Conservation (phyloP, 2,329 filamentous ascomycete species). For the Fusarium sp. region DNA sequence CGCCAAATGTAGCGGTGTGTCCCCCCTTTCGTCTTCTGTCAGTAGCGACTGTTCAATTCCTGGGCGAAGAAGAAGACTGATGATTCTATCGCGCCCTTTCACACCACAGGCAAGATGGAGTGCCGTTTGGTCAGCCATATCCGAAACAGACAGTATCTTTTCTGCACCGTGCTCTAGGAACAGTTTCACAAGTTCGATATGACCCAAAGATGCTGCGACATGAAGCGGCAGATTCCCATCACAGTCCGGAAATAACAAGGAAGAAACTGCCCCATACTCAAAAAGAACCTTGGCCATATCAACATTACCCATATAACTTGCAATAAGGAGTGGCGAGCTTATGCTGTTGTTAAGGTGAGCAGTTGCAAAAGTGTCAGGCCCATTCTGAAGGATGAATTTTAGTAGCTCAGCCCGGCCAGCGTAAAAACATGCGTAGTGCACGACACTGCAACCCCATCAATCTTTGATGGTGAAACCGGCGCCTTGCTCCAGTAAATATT, state of each 20-base stretch:
- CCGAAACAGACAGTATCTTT: fast-evolving
- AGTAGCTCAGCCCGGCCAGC: background rate
- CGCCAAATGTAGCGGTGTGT: background rate
- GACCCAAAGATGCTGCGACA: fast-evolving
- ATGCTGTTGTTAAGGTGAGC: too few relatives aligned
- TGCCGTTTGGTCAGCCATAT: too few relatives aligned
- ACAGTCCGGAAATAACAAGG: too few relatives aligned
- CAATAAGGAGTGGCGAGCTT: too few relatives aligned
- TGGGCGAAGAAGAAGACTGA: fast-evolving
- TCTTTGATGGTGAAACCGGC: too few relatives aligned
- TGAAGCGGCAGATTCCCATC: background rate
- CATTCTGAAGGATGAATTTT: background rate
- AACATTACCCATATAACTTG: too few relatives aligned
- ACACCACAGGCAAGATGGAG: fast-evolving
- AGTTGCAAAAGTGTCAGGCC: background rate
- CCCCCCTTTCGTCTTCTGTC: fast-evolving
- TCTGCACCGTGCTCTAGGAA: background rate
- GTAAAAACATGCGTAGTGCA: fast-evolving
- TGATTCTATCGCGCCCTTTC: fast-evolving
- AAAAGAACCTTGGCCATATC: background rate
- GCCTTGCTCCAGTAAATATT: too few relatives aligned
- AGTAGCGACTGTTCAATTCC: fast-evolving
- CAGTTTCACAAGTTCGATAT: fast-evolving
- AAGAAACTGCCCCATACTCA: background rate
- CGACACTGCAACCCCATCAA: too few relatives aligned